phyloP scores from a whole-genome alignment of 306 rosid genomes.

The Castanea mollissima region DNA sequence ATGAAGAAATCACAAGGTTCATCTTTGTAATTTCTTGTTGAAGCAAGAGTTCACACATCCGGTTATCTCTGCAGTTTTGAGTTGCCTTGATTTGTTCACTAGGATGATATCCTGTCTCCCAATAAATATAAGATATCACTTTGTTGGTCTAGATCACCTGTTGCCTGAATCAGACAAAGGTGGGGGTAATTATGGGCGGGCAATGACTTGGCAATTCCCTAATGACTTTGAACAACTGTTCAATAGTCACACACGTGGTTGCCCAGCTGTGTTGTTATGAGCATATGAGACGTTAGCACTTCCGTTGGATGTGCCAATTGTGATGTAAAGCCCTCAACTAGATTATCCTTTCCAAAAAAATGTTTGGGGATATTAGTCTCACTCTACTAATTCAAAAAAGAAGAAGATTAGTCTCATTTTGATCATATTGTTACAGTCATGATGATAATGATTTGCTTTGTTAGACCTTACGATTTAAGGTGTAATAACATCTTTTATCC shows the following conservation, averaged over 20 bases:
- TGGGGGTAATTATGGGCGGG: background rate
- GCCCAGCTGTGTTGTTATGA: background rate
- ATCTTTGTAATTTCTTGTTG: background rate
- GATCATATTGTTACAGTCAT: background rate
- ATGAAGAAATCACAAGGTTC: background rate
- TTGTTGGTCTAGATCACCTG: slow-evolving; percentile 1
- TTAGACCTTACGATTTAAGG: background rate
- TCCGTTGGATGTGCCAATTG: background rate
- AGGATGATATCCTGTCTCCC: background rate
- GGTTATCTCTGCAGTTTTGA: background rate
- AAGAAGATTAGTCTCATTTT: background rate
- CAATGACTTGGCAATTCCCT: background rate
- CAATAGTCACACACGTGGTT: background rate
- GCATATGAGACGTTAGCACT: background rate
- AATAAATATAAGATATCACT: background rate
- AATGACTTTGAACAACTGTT: background rate
- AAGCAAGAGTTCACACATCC: background rate
- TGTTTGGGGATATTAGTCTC: background rate
- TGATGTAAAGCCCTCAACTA: background rate
- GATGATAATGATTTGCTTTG: background rate
- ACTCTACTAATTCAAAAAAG: background rate
- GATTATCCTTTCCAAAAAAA: background rate
- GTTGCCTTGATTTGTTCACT: background rate
- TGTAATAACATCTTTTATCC: background rate
- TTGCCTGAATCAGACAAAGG: background rate